phyloP scores from a whole-genome alignment of 306 rosid genomes.

The Echinosophora koreensis region DNA sequence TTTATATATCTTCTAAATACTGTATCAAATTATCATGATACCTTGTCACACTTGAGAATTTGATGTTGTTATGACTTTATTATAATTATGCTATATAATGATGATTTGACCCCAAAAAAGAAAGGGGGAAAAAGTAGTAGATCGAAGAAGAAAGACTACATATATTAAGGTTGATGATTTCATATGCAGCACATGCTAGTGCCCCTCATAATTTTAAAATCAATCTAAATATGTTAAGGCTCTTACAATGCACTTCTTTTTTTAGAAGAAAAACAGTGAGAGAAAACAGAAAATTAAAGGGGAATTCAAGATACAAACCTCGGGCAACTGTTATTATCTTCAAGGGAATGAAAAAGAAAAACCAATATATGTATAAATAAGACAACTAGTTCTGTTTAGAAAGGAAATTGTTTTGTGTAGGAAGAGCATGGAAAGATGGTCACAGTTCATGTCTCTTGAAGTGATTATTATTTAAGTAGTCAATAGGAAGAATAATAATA shows the following conservation, averaged over 20 bases:
- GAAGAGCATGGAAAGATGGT: constrained; percentile 70
- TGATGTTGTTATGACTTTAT: neutral
- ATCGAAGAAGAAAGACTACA: neutral
- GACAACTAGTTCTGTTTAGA: constrained; percentile 14
- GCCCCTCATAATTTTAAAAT: neutral
- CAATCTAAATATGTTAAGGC: neutral
- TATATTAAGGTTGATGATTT: no score
- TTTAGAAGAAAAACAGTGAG: neutral
- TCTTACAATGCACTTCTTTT: neutral
- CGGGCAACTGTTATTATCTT: constrained; percentile 21
- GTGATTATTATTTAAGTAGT: constrained; percentile 62
- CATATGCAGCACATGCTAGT: neutral
- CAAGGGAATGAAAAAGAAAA: constrained; percentile 49
- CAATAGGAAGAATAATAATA: constrained; percentile 60
- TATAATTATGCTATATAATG: neutral
- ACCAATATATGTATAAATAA: constrained; percentile 54
- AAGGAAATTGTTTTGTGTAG: constrained; percentile 38
- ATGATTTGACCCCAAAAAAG: neutral
- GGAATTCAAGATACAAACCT: constrained; percentile 54
- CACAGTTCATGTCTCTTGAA: constrained; percentile 44
- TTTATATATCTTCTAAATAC: neutral
- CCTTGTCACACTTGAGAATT: neutral
- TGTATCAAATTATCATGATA: neutral
- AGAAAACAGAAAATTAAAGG: neutral
- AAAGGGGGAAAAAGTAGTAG: no score